These are phyloP conservation scores for Pythium dissotocum DNA, from an alignment of 352 stramenopile genomes.

Conservation along the genomic window DNA sequence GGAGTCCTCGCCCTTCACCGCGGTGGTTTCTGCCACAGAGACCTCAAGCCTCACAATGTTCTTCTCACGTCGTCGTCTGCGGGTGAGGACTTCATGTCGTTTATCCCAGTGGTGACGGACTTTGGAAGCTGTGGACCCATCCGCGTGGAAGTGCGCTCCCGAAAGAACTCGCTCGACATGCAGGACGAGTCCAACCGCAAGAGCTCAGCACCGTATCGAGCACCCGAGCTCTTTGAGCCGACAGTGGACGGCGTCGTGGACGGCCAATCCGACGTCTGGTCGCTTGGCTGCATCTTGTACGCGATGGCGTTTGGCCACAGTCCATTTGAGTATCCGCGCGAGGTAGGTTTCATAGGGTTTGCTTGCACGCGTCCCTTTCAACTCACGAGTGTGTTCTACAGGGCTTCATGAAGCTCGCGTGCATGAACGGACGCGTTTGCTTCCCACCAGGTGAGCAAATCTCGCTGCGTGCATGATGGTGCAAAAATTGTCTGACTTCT, in stretches of 20 bases:
- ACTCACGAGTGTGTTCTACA: conserved; percentile 16
- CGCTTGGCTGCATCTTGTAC: conserved; percentile 82
- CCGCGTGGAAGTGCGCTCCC: conserved; percentile 63
- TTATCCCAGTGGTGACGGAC: conserved; percentile 82
- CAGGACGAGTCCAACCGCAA: conserved; percentile 84
- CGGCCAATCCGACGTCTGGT: conserved; percentile 86
- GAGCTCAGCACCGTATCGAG: conserved; percentile 80
- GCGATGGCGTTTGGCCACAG: conserved; percentile 85
- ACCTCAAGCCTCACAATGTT: conserved; percentile 87
- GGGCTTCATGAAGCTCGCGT: conserved; percentile 85
- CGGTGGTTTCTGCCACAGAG: conserved; percentile 80
- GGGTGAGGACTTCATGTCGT: conserved; percentile 65
- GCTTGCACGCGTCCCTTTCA: conserved; percentile 4
- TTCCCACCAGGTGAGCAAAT: conserved; percentile 62
- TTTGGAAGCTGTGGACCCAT: conserved; percentile 82
- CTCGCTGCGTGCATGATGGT: neutral
- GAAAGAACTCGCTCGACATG: conserved; percentile 70
- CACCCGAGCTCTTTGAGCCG: conserved; percentile 84
- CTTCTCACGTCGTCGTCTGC: conserved; percentile 63
- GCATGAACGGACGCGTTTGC: conserved; percentile 71
- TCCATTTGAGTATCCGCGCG: conserved; percentile 75
- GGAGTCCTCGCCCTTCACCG: conserved; percentile 75
- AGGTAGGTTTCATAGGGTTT: conserved; percentile 37
- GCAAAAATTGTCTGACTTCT: neutral
- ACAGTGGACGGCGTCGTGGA: conserved; percentile 62